Evolutionary conservation across 805 yeast species (phyloP), one percentile per base, ranked within the genome.

Genomic region (Kazachstania martiniae): DNA sequence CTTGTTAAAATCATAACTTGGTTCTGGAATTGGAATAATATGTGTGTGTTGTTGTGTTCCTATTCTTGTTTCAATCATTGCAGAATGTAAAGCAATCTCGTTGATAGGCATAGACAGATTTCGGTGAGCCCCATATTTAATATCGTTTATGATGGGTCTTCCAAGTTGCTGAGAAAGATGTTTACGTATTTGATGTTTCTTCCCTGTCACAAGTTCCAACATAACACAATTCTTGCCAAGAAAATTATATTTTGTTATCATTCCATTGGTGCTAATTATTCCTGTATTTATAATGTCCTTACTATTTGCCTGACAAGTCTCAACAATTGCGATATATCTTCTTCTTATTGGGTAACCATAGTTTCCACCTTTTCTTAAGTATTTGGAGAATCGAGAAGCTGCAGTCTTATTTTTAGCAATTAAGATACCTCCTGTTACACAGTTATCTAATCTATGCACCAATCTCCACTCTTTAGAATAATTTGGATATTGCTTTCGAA

Each of bases 381-480:
- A 49, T 13, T 38, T 45, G n/a, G n/a, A n/a, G n/a, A n/a, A n/a
- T n/a, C n/a, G n/a, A n/a, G n/a, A n/a, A 1, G 67, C 63, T 0
- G 58, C 44, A 7, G 41, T 44, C 31, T 51, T 47, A 29, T 49
- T 56, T 32, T 47, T 52, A 2, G 67, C 62, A 4, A 63, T 30
- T 3, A 64, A 43, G 28, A 63, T 34, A 1, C 66, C 67, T 15
- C 70, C 70, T 13, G 65, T 57, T 5, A 61, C 68, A 31, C 46
- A 38, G 18, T 45, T 48, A 35, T 65, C 69, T 14, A 65, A 38
- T 31, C 70, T 44, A 26, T 63, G 68, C 1, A 65, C 59, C 5
- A 50, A 46, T 28, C 52, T 46, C 32, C 26, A 16, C 16, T 32
- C 3, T 8, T n/a, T 14, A 17, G 13, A 25, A 8, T 21, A 17